These are phyloP conservation scores for Pythium phragmitis DNA, from an alignment of 352 stramenopile genomes.

Conservation along the genomic window DNA sequence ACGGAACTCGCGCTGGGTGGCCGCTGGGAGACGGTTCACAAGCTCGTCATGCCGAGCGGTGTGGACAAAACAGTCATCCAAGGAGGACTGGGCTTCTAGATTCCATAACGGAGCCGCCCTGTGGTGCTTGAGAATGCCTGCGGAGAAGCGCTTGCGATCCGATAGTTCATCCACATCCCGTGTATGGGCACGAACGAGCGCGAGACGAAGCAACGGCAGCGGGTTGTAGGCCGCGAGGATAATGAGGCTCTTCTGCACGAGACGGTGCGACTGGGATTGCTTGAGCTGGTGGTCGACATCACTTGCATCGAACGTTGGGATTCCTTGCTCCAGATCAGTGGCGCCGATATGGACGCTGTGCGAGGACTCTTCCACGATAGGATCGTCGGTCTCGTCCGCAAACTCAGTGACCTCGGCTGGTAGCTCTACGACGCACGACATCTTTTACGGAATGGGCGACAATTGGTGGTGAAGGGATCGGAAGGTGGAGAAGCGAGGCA, in stretches of 20 bases:
- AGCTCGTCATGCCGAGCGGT: slow-evolving; percentile 1
- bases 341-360: not conserved
- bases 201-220: slow-evolving; percentile 13
- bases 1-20: slow-evolving; percentile 27
- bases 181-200: slow-evolving; percentile 22
- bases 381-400: not conserved
- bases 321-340: not conserved
- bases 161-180: not conserved
- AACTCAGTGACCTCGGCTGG: not conserved
- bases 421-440: slow-evolving; percentile 10
- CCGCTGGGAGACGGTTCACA: slow-evolving; percentile 3
- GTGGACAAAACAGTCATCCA: not conserved
- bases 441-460: not conserved
- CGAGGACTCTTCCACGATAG: not conserved
- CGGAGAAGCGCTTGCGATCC: not conserved
- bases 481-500: too few species aligned
- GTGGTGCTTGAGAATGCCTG: not conserved
- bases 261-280: slow-evolving; percentile 8
- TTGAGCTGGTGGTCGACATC: slow-evolving; percentile 19
- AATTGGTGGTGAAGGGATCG: too few species aligned
- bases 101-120: not conserved
- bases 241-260: slow-evolving; percentile 14
- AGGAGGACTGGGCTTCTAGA: not conserved
- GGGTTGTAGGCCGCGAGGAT: slow-evolving; percentile 21
- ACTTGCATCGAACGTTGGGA: slow-evolving; percentile 18